phyloP scores from a whole-genome alignment of 257 asterid species.

The Verbena officinalis region DNA sequence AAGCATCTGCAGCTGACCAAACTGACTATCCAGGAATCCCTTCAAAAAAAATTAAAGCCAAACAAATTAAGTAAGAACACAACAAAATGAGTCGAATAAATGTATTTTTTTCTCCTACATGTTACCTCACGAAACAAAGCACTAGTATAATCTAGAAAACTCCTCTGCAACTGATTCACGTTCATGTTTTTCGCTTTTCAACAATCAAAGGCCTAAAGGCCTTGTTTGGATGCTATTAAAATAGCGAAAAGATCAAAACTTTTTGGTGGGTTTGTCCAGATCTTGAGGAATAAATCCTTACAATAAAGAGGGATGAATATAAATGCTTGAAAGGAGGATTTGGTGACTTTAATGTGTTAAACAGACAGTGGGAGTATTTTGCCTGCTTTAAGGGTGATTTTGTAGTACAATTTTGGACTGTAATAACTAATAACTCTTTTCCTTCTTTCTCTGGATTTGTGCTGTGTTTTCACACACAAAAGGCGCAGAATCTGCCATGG shows the following conservation, averaged over 20 bases:
- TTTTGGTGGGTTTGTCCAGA: slow-evolving; percentile 31
- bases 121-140: slow-evolving; percentile 69
- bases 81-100: background rate
- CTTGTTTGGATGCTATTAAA: slow-evolving; percentile 6
- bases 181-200: slow-evolving; percentile 48
- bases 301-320: slow-evolving; percentile 27
- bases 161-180: slow-evolving; percentile 67
- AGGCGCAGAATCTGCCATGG: slow-evolving; percentile 31
- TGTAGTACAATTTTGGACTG: slow-evolving; percentile 24
- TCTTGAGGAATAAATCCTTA: slow-evolving; percentile 29
- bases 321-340: slow-evolving; percentile 39
- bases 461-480: slow-evolving; percentile 24
- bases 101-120: background rate
- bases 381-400: slow-evolving; percentile 29
- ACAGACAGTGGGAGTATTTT: slow-evolving; percentile 26
- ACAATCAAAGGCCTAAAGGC: slow-evolving; percentile 5
- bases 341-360: slow-evolving; percentile 33
- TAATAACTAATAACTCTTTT: background rate
- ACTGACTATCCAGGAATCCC: slow-evolving; percentile 86
- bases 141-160: slow-evolving; percentile 52
- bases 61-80: background rate
- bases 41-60: slow-evolving; percentile 29
- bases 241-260: slow-evolving; percentile 20
- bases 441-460: slow-evolving; percentile 32
- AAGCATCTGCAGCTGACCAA: slow-evolving; percentile 74